phyloP scores from a whole-genome alignment of 805 yeast species.

The Spathaspora girioi region DNA sequence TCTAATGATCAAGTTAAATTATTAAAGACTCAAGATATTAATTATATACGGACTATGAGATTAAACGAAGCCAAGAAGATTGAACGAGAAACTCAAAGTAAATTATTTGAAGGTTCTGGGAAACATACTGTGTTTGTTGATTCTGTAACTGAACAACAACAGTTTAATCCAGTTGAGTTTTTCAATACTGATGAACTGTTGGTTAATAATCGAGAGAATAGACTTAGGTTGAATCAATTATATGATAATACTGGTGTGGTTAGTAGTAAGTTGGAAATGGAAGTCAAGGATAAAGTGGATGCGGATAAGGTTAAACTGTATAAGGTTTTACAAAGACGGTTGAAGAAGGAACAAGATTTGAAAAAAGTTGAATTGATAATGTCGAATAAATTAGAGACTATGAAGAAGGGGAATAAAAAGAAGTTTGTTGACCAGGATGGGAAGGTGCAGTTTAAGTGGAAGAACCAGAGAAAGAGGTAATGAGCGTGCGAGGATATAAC shows the following conservation, averaged over 20 bases:
- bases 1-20: conserved; percentile 74
- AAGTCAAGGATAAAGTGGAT: conserved; percentile 32
- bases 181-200: conserved; percentile 70
- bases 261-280: conserved; percentile 26
- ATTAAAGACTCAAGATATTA: conserved; percentile 86
- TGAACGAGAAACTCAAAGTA: conserved; percentile 47
- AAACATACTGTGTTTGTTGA: conserved; percentile 87
- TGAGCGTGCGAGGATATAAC: no score
- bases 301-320: conserved; percentile 59
- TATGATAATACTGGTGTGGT: conserved; percentile 33
- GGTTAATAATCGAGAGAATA: conserved; percentile 63
- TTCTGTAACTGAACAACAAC: conserved; percentile 47
- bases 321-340: conserved; percentile 55
- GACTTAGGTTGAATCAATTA: conserved; percentile 62
- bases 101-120: conserved; percentile 57
- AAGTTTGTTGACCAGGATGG: conserved; percentile 69
- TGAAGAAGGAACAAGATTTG: conserved; percentile 69
- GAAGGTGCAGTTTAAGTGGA: conserved; percentile 76
- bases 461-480: conserved; percentile 62
- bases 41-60: conserved; percentile 76
- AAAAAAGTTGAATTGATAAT: conserved; percentile 65
- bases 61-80: conserved; percentile 65
- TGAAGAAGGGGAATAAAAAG: conserved; percentile 87
- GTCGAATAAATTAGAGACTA: conserved; percentile 75
- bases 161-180: conserved; percentile 59